Percentiles rank a stretch among this genome's conserved stretches.
phyloP scores from a whole-genome alignment of 2,329 filamentous ascomycete species.

The Colletotrichum neosansevieriae region DNA sequence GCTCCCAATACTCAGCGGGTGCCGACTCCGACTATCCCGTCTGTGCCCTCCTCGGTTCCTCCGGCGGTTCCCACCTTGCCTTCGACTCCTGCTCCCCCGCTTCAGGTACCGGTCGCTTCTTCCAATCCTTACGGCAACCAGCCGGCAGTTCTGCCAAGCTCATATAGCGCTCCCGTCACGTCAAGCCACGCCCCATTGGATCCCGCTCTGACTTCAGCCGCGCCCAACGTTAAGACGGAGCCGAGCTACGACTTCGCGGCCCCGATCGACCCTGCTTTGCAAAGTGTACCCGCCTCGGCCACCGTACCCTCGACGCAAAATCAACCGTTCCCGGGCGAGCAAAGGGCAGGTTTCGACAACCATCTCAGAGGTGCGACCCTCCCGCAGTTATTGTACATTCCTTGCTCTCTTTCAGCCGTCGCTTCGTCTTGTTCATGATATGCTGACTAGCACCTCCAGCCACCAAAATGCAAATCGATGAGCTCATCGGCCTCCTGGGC shows the following conservation, averaged over 20 bases:
- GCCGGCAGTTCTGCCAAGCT: conserved; percentile 57
- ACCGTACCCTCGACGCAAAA: conserved; percentile 47
- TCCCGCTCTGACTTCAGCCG: conserved; percentile 44
- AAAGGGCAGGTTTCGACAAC: conserved; percentile 45
- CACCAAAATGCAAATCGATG: conserved; percentile 78
- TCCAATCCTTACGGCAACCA: conserved; percentile 60
- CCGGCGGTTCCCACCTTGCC: conserved; percentile 40
- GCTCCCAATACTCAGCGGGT: conserved; percentile 65
- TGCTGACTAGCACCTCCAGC: conserved; percentile 63
- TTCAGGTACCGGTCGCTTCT: conserved; percentile 43
- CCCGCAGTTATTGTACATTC: conserved; percentile 43
- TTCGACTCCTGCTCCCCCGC: conserved; percentile 43
- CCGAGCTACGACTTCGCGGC: conserved; percentile 66
- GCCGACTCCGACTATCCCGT: conserved; percentile 49
- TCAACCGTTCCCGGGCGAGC: conserved; percentile 46
- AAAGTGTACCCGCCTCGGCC: conserved; percentile 51
- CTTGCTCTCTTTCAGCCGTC: conserved; percentile 48
- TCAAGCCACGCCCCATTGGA: conserved; percentile 44
- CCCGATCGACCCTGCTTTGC: conserved; percentile 76
- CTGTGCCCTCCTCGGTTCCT: conserved; percentile 51
- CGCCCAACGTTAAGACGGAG: conserved; percentile 53
- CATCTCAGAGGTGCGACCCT: conserved; percentile 65
- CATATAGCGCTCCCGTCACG: conserved; percentile 49
- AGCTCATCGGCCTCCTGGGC: conserved; percentile 75
- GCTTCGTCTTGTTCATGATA: conserved; percentile 45